phyloP scores from a whole-genome alignment of 2,329 filamentous ascomycete genomes.

The Curvularia sp. region DNA sequence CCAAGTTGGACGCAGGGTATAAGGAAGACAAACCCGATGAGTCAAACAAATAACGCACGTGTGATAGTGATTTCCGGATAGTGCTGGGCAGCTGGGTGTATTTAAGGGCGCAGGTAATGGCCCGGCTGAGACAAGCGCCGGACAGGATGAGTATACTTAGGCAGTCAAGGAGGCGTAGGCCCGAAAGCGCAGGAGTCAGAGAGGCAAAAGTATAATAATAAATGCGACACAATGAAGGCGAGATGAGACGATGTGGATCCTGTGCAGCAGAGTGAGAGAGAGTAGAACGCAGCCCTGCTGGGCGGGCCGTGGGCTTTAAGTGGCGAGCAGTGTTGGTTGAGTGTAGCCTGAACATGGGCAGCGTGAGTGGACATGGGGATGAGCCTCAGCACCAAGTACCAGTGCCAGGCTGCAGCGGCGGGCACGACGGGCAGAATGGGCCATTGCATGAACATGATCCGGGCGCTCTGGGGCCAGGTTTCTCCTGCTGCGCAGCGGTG shows the following conservation, averaged over 20 bases:
- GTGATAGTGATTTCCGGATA: neutral
- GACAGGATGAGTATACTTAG: constrained; percentile 24
- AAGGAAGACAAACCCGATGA: constrained; percentile 8
- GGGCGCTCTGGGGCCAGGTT: constrained; percentile 33
- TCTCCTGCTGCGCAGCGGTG: constrained; percentile 31
- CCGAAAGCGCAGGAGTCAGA: constrained; percentile 34
- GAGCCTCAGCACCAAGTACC: constrained; percentile 24
- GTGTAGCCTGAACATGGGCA: constrained; percentile 44
- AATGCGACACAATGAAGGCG: constrained; percentile 30
- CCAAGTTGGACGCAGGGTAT: neutral
- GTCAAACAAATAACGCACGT: neutral
- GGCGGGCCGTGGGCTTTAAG: constrained; percentile 34
- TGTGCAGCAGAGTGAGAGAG: constrained; percentile 29
- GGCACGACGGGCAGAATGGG: constrained; percentile 23
- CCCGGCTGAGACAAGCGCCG: constrained; percentile 37
- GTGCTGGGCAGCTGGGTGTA: constrained; percentile 16
- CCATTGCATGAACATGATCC: constrained; percentile 33
- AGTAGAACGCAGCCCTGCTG: constrained; percentile 34
- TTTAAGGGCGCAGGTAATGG: constrained; percentile 32
- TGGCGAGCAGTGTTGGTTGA: constrained; percentile 27
- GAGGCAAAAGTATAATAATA: constrained; percentile 29
- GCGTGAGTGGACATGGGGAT: constrained; percentile 29
- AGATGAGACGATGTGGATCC: constrained; percentile 29
- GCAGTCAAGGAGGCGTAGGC: constrained; percentile 23
- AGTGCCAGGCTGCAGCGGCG: constrained; percentile 34